A percentile compares a stretch with the other conserved stretches of the same genome.
Conservation (phyloP, 2,329 filamentous ascomycete species). For the Epichloe festucae region DNA sequence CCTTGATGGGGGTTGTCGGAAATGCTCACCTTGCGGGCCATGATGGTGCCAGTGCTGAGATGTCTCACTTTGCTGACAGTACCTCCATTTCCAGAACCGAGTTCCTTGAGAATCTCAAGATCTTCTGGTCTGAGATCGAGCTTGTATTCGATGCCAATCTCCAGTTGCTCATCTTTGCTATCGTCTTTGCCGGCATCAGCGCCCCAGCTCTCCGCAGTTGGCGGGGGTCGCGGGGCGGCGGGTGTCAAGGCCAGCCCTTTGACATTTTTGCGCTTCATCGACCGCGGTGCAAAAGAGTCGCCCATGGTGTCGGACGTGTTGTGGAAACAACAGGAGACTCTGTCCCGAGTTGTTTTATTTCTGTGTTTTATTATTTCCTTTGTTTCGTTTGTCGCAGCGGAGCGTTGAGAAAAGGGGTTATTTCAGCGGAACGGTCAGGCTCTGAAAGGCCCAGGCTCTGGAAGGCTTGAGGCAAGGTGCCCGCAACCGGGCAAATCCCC, state of each 20-base stretch:
- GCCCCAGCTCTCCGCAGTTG: constrained; percentile 57
- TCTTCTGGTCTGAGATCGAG: constrained; percentile 86
- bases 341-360: neutral
- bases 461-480: neutral
- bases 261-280: constrained; percentile 98
- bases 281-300: constrained; percentile 53
- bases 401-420: neutral
- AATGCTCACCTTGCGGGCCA: constrained; percentile 78
- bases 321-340: neutral
- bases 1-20: neutral
- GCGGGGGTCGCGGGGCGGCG: constrained; percentile 56
- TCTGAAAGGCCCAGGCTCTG: neutral
- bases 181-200: constrained; percentile 47
- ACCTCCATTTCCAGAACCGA: constrained; percentile 91
- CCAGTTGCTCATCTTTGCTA: constrained; percentile 51
- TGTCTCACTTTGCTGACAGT: constrained; percentile 98
- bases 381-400: neutral
- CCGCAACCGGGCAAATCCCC: neutral
- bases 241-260: constrained; percentile 86
- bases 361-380: too few relatives aligned
- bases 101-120: constrained; percentile 81
- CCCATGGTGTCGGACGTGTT: constrained; percentile 33
- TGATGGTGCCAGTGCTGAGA: constrained; percentile 83
- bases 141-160: constrained; percentile 96
- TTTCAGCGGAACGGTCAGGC: neutral